Base-by-base conservation (phyloP, 1,284 basidiomycete genomes). In the Entoloma clypeatum region DNA sequence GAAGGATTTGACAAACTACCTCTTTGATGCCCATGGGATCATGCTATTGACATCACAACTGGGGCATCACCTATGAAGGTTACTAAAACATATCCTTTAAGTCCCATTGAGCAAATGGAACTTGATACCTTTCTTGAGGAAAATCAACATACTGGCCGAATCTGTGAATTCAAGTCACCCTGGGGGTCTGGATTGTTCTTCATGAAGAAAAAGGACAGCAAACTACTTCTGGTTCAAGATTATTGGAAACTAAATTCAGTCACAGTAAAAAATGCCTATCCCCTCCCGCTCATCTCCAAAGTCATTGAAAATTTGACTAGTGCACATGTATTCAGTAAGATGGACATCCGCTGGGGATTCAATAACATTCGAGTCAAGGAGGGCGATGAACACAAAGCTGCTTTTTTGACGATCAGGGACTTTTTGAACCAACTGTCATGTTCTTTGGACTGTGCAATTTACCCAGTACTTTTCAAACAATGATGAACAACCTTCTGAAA, bases 141-240 rank as follows among this genome's bases (percentile, higher is more conserved):
- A 43, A 61, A 67, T 27, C 47, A 67, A 0, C 3, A 30, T 7
- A 52, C 40, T 4, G 52, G 59, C 7, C 28, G 38, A 8, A 63
- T 63, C 19, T 14, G 49, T 16, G 47, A 40, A 6, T 62, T 59
- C 1, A 60, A 57, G 26, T 58, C 57, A 5, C 57, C 60, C 1
- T 48, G 51, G 25, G 61, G 50, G 6, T 54, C 68, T 0, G 64
- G 65, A 0, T 56, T 73, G 32, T 64, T 75, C 29, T 75, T 74
- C 45, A 56, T 69, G 3, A 58, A 60, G 34, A 74, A 74, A 54
- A 69, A 69, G 47, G 64, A 71, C 49, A 39, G 43, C 0, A 61
- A 62, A 8, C 47, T 67, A 0, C 40, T 63, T 0, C 49, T 53
- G 52, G 16, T 56, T 7, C 53, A 58, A 30, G 67, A 73, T 40